Evolutionary conservation across 139 green algal genomes (phyloP), one percentile per base, ranked within the genome.

Genomic region (Edaphochlamys debaryana): DNA sequence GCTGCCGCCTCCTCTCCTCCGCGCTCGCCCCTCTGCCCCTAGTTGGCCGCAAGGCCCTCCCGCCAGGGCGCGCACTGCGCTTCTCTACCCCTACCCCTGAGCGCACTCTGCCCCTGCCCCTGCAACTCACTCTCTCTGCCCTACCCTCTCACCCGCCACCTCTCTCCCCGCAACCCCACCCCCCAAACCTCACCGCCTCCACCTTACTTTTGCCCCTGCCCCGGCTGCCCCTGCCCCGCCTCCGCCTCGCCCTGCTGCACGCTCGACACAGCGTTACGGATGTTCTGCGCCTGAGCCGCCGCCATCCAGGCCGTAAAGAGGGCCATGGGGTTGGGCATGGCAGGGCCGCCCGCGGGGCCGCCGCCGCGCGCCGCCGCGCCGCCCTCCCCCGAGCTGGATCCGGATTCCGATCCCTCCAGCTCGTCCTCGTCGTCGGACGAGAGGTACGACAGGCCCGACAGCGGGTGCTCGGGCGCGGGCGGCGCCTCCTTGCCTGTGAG

Each of bases 301-400:
- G 90, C 87, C 70, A 93, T 79, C 85, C 90, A 87, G 5, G 90
- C 89, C 20, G 89, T 89, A 25, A 91, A 86, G 62, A 93, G 73
- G 19, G 87, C 82, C 79, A 89, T 79, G 23, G 88, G 84, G 66
- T 91, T 86, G 58, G 76, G 54, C 41, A 74, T 42, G 40, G 48
- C 40, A n/a, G 30, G 11, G n/a, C 34, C 63, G 42, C 27, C 41
- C n/a, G 6, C n/a, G 45, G 20, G 27, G 52, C 8, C n/a, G 56
- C 25, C 25, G 56, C n/a, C 42, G 11, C 27, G 66, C 50, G 52
- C 38, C 45, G 67, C n/a, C n/a, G n/a, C n/a, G n/a, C n/a, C n/a
- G n/a, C n/a, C n/a, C n/a, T n/a, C n/a, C n/a, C n/a, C n/a, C n/a
- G n/a, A n/a, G n/a, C 66, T 41, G 66, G 41, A 36, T 30, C 67